Evolutionary conservation across 805 yeast species (phyloP).

Genomic region (Metschnikowia gelsemii): DNA sequence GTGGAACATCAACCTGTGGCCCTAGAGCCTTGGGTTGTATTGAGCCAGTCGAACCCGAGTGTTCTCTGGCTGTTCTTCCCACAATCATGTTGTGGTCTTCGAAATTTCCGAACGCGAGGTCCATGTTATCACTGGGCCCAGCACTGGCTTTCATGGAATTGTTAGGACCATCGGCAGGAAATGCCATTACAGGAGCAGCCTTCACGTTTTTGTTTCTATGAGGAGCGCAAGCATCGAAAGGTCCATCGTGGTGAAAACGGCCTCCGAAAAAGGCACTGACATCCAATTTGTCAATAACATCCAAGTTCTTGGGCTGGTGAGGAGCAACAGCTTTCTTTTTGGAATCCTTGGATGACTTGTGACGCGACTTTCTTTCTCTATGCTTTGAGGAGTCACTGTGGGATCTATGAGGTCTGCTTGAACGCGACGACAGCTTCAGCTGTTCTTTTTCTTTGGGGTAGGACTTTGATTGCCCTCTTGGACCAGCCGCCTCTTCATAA

Average conservation of each 20-base stretch:
- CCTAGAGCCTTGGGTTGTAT: slow-evolving; percentile 18
- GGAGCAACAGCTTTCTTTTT: slow-evolving; percentile 44
- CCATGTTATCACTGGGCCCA: slow-evolving; percentile 51
- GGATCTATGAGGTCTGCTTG: slow-evolving; percentile 22
- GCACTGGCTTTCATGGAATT: slow-evolving; percentile 72
- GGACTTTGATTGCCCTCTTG: slow-evolving; percentile 38
- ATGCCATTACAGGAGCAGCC: slow-evolving; percentile 91
- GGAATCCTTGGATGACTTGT: slow-evolving; percentile 27
- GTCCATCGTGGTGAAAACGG: slow-evolving; percentile 98
- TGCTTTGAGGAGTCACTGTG: slow-evolving; percentile 23
- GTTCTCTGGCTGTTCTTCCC: slow-evolving; percentile 24
- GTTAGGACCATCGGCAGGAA: slow-evolving; percentile 95
- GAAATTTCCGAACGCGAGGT: slow-evolving; percentile 73
- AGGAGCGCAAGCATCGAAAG: slow-evolving; percentile 97
- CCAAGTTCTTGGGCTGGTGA: slow-evolving; percentile 70
- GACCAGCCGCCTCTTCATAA: slow-evolving; percentile 68
- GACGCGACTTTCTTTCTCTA: slow-evolving; percentile 17
- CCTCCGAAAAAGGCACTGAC: slow-evolving; percentile 94
- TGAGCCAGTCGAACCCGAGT: slow-evolving; percentile 1
- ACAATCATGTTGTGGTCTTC: slow-evolving; percentile 48
- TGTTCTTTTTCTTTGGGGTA: slow-evolving; percentile 55
- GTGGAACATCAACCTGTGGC: slow-evolving; percentile 38
- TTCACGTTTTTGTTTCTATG: slow-evolving; percentile 77
- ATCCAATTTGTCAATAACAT: slow-evolving; percentile 91
- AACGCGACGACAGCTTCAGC: slow-evolving; percentile 15